Evolutionary conservation across 1,139 yeast genomes (phyloP).

Genomic region (Scheffersomyces titani): DNA sequence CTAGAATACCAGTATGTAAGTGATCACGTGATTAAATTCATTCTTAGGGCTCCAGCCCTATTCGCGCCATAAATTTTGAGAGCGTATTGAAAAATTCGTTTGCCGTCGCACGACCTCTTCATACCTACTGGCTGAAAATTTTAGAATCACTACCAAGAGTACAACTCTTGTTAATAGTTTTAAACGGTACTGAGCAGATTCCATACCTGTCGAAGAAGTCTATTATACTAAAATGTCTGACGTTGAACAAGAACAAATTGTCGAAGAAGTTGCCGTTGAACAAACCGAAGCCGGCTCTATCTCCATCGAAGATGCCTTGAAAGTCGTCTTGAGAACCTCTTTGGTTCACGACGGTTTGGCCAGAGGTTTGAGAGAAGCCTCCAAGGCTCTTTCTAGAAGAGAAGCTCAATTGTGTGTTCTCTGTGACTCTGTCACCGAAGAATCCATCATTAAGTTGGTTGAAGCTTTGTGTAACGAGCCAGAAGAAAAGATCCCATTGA

Average conservation of each 20-base stretch:
- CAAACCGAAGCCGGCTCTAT: constrained; percentile 84
- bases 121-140: not conserved
- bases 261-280: constrained; percentile 83
- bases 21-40: not conserved
- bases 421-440: constrained; percentile 98
- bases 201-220: constrained; percentile 84
- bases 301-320: constrained; percentile 97
- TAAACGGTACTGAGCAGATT: constrained; percentile 73
- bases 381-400: constrained; percentile 97
- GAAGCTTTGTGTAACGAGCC: constrained; percentile 99
- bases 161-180: constrained; percentile 5
- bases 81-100: not conserved
- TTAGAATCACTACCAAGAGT: not conserved
- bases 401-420: constrained; percentile 98
- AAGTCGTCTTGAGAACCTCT: constrained; percentile 97
- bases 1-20: not conserved
- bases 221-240: constrained; percentile 68
- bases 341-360: constrained; percentile 99
- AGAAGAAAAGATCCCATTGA: constrained; percentile 94
- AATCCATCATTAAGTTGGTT: constrained; percentile 92
- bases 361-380: constrained; percentile 99
- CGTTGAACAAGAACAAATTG: constrained; percentile 83
- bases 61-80: not conserved
- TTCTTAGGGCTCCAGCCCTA: not conserved
- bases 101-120: not conserved